Evolutionary conservation across 139 green algal species (phyloP), one percentile per base, ranked within the genome.

Genomic region (Coelastrella sp.): DNA sequence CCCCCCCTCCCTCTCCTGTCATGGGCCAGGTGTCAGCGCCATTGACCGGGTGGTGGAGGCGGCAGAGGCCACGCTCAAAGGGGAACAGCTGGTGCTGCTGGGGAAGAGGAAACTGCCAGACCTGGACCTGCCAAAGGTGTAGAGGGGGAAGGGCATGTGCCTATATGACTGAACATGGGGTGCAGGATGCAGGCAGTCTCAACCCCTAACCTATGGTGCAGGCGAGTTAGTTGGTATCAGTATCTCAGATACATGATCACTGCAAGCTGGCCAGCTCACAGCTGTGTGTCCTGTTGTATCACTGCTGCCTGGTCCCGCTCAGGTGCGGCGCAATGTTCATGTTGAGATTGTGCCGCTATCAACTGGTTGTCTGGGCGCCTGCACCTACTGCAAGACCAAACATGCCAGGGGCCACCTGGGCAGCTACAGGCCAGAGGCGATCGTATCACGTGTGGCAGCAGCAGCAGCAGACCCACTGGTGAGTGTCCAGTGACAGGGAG

Each of bases 311-410:
- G 17, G 24, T 73, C 19, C 75, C 14, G 27, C 17, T 57, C 95
- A 98, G 95, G 95, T 98, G 57, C 93, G 97, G 20, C 92, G 95
- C 83, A 99, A 98, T 93, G 85, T 88, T 49, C 95, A 96, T 87
- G 93, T 99, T 5, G 97, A 99, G 92, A 99, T 99, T 84, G 63
- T 99, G 56, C 97, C 97, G 9, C 94, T 99, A 58, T 98, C 95
- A 75, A 98, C 96, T 65, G 96, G 96, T 68, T 98, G 96, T 91
- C 95, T 99, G 60, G 97, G 97, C 24, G 90, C 93, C 8, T 99
- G 97, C 94, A 99, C 97, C 56, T 99, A 99, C 93, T 99, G 97
- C 97, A 99, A 99, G 93, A 99, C 97, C 22, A 98, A 99, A 89
- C 97, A 99, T 90, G 97, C 97, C 8, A 91, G 97, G 0, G 97